Evolutionary conservation across 805 yeast species (phyloP).

Genomic region (Wickerhamiella cacticola): DNA sequence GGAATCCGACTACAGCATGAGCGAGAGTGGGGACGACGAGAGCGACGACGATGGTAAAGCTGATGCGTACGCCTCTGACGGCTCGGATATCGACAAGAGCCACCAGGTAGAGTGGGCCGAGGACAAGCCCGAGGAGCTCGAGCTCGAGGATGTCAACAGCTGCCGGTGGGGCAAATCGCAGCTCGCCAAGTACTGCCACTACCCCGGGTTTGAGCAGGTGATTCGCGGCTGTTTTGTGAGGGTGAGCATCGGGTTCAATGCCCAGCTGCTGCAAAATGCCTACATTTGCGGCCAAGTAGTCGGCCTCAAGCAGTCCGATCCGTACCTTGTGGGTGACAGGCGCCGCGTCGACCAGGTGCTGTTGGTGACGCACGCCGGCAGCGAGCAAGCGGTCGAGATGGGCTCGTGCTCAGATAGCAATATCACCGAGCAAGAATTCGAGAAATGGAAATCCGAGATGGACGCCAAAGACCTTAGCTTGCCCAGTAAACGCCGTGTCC

Average conservation of each 20-base stretch:
- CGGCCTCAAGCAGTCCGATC: slow-evolving; percentile 35
- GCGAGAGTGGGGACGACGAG: slow-evolving; percentile 30
- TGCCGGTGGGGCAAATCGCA: slow-evolving; percentile 67
- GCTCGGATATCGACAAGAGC: slow-evolving; percentile 32
- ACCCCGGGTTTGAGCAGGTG: slow-evolving; percentile 64
- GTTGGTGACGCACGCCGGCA: slow-evolving; percentile 69
- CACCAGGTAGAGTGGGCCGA: slow-evolving; percentile 42
- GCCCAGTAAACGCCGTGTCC: slow-evolving; percentile 54
- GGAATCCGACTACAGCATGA: slow-evolving; percentile 35
- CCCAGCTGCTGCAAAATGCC: slow-evolving; percentile 46
- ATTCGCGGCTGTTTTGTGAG: slow-evolving; percentile 69
- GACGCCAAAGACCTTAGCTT: slow-evolving; percentile 43
- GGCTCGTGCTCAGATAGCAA: slow-evolving; percentile 68
- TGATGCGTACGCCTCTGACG: slow-evolving; percentile 23
- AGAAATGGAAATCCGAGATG: slow-evolving; percentile 51
- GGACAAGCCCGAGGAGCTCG: slow-evolving; percentile 35
- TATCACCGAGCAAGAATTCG: slow-evolving; percentile 59
- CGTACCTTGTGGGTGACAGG: slow-evolving; percentile 38
- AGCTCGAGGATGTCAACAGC: slow-evolving; percentile 54
- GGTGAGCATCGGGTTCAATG: slow-evolving; percentile 65
- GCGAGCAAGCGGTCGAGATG: slow-evolving; percentile 64
- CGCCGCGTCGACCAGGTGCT: slow-evolving; percentile 46
- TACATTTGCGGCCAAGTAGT: slow-evolving; percentile 80
- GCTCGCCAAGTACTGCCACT: slow-evolving; percentile 62
- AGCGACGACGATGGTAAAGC: slow-evolving; percentile 19